phyloP scores from a whole-genome alignment of 331 rosid genomes.

The Rosa hybrid region DNA sequence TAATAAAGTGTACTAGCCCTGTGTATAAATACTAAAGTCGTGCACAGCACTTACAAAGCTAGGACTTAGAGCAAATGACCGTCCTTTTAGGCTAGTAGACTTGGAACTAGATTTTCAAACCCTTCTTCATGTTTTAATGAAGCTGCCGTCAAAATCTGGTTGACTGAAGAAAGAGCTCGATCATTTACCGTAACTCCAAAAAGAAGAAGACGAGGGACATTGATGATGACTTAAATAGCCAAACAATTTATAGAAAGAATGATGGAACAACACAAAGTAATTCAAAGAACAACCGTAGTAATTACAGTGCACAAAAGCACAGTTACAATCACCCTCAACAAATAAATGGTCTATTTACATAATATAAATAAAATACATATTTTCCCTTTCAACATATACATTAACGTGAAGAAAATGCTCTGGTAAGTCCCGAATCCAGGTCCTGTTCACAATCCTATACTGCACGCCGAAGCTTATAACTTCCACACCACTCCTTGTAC shows the following conservation, averaged over 20 bases:
- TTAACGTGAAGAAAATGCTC: constrained; percentile 12
- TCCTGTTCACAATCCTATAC: constrained; percentile 21
- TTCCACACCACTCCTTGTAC: constrained; percentile 46
- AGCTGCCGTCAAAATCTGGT: not conserved
- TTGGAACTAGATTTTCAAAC: not conserved
- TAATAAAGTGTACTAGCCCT: not conserved
- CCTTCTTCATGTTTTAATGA: not conserved
- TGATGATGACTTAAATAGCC: not conserved
- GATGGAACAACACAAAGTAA: not conserved
- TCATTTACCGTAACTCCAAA: not conserved
- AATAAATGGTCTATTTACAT: constrained; percentile 32
- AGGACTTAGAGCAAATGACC: not conserved
- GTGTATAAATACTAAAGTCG: not conserved
- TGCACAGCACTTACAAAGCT: not conserved
- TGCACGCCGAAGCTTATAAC: constrained; percentile 25
- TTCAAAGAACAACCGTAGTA: not conserved
- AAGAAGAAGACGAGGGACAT: not conserved
- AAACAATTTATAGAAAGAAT: constrained; percentile 1
- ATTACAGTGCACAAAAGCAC: constrained; percentile 7
- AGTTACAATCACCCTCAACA: constrained; percentile 14
- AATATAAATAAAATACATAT: constrained; percentile 20
- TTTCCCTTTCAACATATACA: constrained; percentile 28
- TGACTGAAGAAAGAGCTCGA: not conserved
- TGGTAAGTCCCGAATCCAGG: constrained; percentile 28
- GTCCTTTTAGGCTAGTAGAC: not conserved